phyloP scores from a whole-genome alignment of 352 stramenopile species.

The Globisporangium uncinulatum region DNA sequence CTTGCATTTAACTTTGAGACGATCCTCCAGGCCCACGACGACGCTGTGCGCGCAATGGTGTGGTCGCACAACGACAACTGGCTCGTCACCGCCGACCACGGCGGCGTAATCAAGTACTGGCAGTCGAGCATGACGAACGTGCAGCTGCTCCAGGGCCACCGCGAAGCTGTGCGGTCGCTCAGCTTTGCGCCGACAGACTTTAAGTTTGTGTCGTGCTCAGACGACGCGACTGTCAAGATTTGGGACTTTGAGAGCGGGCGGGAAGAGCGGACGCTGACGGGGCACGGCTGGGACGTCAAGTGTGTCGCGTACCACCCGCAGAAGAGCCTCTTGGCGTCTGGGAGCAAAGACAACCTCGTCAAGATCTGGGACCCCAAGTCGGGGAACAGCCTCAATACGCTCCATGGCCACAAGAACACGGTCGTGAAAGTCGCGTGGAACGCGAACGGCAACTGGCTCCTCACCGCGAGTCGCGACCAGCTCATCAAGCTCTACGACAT shows the following conservation, averaged over 20 bases:
- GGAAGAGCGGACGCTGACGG: constrained; percentile 93
- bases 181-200: constrained; percentile 96
- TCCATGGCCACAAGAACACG: constrained; percentile 98
- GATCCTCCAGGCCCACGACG: constrained; percentile 91
- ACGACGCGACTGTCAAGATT: constrained; percentile 95
- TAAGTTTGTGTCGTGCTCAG: constrained; percentile 97
- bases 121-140: constrained; percentile 89
- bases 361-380: constrained; percentile 98
- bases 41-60: constrained; percentile 86
- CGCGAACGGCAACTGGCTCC: constrained; percentile 96
- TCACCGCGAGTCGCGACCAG: constrained; percentile 96
- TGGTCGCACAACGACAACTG: constrained; percentile 90
- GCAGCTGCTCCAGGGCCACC: constrained; percentile 77
- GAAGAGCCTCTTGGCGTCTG: constrained; percentile 91
- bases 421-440: constrained; percentile 98
- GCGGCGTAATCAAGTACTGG: constrained; percentile 91
- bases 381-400: constrained; percentile 89
- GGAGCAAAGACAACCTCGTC: constrained; percentile 96
- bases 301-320: constrained; percentile 95
- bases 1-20: constrained; percentile 98
- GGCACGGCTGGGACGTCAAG: constrained; percentile 98
- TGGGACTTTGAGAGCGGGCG: constrained; percentile 88
- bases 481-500: constrained; percentile 99
- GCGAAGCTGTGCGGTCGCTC: constrained; percentile 91
- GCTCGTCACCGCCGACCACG: constrained; percentile 87